phyloP scores from a whole-genome alignment of 202 grass and related monocot species.

The Setaria italica region DNA sequence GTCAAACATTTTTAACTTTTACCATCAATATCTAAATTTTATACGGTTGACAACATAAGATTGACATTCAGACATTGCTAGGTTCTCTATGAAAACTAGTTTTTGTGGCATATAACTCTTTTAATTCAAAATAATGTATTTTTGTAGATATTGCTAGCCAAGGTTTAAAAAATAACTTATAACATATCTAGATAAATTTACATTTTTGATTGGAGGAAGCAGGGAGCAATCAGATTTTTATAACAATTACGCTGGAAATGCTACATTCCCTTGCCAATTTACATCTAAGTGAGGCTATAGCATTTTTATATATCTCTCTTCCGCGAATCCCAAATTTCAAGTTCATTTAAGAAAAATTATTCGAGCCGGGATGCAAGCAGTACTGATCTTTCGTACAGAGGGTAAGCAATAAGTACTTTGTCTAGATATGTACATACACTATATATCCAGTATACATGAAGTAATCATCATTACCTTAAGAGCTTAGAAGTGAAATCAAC shows the following conservation, averaged over 20 bases:
- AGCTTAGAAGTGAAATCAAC: constrained; percentile 5
- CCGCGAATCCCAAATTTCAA: not conserved
- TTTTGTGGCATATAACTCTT: too few species aligned
- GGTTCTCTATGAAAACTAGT: too few species aligned
- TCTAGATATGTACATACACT: not conserved
- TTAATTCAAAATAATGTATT: too few species aligned
- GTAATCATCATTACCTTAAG: not conserved
- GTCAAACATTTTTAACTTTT: too few species aligned
- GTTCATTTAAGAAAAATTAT: not conserved
- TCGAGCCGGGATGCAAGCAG: not conserved
- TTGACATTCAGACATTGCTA: too few species aligned
- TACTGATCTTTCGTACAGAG: not conserved
- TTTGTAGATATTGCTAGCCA: too few species aligned
- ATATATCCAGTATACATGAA: not conserved
- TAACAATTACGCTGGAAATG: not conserved
- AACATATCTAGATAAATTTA: too few species aligned
- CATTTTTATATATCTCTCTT: not conserved
- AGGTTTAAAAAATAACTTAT: too few species aligned
- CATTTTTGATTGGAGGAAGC: too few species aligned
- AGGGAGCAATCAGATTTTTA: not conserved
- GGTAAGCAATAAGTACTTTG: not conserved
- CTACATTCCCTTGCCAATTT: not conserved
- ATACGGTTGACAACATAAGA: too few species aligned
- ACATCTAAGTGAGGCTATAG: not conserved
- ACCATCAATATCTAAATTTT: too few species aligned